phyloP scores from a whole-genome alignment of 2,329 filamentous ascomycete genomes.

The Colletotrichum musae region DNA sequence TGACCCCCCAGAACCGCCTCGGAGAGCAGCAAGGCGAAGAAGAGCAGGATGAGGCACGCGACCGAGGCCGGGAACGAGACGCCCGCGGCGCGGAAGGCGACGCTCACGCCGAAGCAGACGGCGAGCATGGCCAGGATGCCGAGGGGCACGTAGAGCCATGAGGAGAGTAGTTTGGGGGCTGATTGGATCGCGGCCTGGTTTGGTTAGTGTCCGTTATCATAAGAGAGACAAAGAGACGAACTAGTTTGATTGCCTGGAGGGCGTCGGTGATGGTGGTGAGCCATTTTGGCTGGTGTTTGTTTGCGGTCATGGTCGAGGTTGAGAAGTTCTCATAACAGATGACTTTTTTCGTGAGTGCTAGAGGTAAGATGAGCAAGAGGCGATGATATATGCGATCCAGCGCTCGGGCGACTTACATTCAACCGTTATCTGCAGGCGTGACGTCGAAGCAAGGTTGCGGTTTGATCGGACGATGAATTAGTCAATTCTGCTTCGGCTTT shows the following conservation, averaged over 20 bases:
- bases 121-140: slow-evolving; percentile 58
- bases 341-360: background rate
- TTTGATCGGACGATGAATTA: slow-evolving; percentile 14
- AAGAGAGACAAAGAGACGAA: slow-evolving; percentile 2
- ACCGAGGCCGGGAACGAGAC: slow-evolving; percentile 73
- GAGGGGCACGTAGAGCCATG: slow-evolving; percentile 67
- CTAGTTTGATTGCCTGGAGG: slow-evolving; percentile 30
- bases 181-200: slow-evolving; percentile 24
- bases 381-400: background rate
- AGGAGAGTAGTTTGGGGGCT: slow-evolving; percentile 46
- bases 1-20: slow-evolving; percentile 64
- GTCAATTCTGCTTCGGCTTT: slow-evolving; percentile 16
- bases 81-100: slow-evolving; percentile 59
- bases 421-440: background rate
- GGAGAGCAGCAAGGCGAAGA: slow-evolving; percentile 62
- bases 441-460: slow-evolving; percentile 5
- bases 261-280: slow-evolving; percentile 6
- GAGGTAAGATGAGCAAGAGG: background rate
- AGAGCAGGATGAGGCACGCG: slow-evolving; percentile 69
- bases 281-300: slow-evolving; percentile 17
- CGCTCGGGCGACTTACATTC: background rate
- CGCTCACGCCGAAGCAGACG: slow-evolving; percentile 60
- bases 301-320: background rate
- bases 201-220: no score
- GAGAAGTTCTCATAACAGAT: background rate